A percentile compares a stretch with the other conserved stretches of the same genome.
Evolutionary conservation across 345 rosid species (phyloP).

Genomic region (Geranium brycei): DNA sequence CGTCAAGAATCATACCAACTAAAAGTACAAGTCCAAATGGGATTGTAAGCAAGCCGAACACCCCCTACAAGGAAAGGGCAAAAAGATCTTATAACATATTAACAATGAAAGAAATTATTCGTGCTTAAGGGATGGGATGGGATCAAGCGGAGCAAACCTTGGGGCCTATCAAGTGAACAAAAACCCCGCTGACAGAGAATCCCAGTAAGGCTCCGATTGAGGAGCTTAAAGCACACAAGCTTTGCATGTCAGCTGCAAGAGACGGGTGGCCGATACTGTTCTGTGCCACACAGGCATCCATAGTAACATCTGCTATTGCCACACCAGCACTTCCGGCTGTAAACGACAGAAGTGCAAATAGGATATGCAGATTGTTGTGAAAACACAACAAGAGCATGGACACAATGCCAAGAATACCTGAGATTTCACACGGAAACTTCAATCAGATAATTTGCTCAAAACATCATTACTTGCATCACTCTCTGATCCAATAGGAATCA

Average conservation of each 20-base stretch:
- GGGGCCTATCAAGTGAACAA: constrained; percentile 79
- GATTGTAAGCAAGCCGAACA: constrained; percentile 61
- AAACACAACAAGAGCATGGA: constrained; percentile 59
- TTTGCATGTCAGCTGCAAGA: constrained; percentile 89
- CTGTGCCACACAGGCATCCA: constrained; percentile 90
- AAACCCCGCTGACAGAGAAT: constrained; percentile 63
- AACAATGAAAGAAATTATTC: too few species aligned
- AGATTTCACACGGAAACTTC: constrained; percentile 5
- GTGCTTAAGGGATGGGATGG: not conserved
- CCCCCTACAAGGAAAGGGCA: constrained; percentile 39
- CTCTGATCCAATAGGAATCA: too few species aligned
- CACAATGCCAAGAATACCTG: constrained; percentile 63
- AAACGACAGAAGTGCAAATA: constrained; percentile 51
- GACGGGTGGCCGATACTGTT: constrained; percentile 61
- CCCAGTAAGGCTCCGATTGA: constrained; percentile 77
- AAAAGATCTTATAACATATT: too few species aligned
- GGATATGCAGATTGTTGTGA: constrained; percentile 53
- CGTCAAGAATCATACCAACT: constrained; percentile 51
- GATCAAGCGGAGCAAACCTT: constrained; percentile 32
- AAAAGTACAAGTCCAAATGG: constrained; percentile 47
- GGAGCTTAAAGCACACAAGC: constrained; percentile 64
- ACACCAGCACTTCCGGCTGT: constrained; percentile 63
- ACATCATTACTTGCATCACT: too few species aligned
- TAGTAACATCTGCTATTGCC: constrained; percentile 87
- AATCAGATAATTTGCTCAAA: not conserved